Evolutionary conservation across 768 basidiomycete genomes (phyloP), one percentile per base, ranked within the genome.

Genomic region (Neoboletus magnificus): DNA sequence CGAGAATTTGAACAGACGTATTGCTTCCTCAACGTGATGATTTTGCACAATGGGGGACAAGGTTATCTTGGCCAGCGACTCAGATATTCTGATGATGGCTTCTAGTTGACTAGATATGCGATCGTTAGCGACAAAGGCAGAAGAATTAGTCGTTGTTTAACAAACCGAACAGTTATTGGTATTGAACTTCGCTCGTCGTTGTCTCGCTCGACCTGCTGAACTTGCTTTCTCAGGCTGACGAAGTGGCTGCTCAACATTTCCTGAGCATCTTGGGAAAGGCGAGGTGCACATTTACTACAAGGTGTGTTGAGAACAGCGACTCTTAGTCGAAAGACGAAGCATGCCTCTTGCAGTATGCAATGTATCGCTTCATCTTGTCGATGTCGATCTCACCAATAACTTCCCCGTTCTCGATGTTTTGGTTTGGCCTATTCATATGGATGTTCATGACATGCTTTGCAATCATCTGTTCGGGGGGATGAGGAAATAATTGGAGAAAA

Each of bases 381-480:
- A 98, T 80, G 61, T 91, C 88, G 53, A 99, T 91, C 74, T 99
- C 97, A 7, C 93, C 96, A 1, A 85, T 79, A 5, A 77, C 79
- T 48, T 91, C 84, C 10, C 79, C 81, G 44, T 79, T 79, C 57
- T 88, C 87, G 0, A 66, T 69, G 41, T 75, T 79, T 42, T 78
- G 76, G 61, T 86, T 91, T 13, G 87, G 85, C 51, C 92, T 81
- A 73, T 96, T 96, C 93, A 98, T 97, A 70, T 99, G 97, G 45
- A 97, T 90, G 71, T 93, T 95, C 91, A 99, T 93, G 60, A 99
- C 95, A 66, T 98, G 94, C 70, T 88, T 91, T 9, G 96, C 97
- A 62, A 98, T 95, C 69, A 86, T 89, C 92, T 97, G 56, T 13
- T n/a, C 33, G 37, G 27, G 15, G 41, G 36, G 15, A 41, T 61